These are phyloP conservation scores for Russula vinacea DNA, from an alignment of 768 basidiomycete species.

Conservation along the genomic window DNA sequence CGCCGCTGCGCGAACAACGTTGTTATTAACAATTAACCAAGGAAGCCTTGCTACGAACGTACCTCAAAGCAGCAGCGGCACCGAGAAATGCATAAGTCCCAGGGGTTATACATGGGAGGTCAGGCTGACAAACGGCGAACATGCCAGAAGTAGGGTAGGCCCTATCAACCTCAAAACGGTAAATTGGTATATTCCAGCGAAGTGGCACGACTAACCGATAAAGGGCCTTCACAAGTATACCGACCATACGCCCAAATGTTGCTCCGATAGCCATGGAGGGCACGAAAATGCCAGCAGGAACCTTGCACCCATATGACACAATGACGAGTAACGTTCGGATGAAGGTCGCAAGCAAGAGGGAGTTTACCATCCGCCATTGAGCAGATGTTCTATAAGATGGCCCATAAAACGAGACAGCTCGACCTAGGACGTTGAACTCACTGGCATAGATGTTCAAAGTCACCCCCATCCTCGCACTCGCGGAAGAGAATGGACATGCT, in stretches of 20 bases:
- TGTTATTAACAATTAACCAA: background rate
- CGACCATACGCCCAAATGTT: conserved; percentile 94
- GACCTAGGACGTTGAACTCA: conserved; percentile 44
- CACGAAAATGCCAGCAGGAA: conserved; percentile 97
- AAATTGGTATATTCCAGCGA: background rate
- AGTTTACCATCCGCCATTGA: conserved; percentile 95
- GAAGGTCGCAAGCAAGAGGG: conserved; percentile 85
- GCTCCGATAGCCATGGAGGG: conserved; percentile 99
- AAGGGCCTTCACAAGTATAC: conserved; percentile 92
- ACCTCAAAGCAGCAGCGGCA: conserved; percentile 94
- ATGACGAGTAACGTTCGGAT: conserved; percentile 85
- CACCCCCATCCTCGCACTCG: conserved; percentile 91
- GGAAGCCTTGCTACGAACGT: conserved; percentile 26
- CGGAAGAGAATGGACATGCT: conserved; percentile 92
- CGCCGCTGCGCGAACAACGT: conserved; percentile 55
- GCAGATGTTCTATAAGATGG: conserved; percentile 59
- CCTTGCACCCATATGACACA: conserved; percentile 92
- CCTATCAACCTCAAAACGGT: conserved; percentile 42
- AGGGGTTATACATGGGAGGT: conserved; percentile 95
- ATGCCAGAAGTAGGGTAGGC: conserved; percentile 80
- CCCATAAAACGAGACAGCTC: conserved; percentile 10
- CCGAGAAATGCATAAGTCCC: conserved; percentile 98
- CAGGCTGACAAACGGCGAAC: conserved; percentile 86
- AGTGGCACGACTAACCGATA: conserved; percentile 53
- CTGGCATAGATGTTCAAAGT: conserved; percentile 94